Percentiles rank a stretch among this genome's conserved stretches.
These are phyloP conservation scores for Penicillium psychrosexuale DNA, from an alignment of 2,329 filamentous ascomycete species.

Conservation along the genomic window DNA sequence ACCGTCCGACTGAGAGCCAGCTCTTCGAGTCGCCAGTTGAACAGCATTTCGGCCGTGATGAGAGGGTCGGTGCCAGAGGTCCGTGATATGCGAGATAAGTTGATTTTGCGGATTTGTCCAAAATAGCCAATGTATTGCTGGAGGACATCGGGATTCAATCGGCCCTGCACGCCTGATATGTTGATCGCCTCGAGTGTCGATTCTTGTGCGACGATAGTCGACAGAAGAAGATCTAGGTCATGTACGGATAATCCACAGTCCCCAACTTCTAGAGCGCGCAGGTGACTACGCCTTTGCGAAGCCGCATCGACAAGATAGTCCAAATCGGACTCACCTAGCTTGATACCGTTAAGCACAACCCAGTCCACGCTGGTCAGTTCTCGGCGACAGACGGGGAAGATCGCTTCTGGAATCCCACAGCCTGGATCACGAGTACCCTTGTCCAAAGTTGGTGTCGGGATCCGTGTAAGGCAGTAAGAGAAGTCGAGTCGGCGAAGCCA, in stretches of 20 bases:
- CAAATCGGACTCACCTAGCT: constrained; percentile 67
- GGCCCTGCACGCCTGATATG: constrained; percentile 64
- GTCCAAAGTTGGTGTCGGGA: constrained; percentile 53
- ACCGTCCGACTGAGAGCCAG: constrained; percentile 62
- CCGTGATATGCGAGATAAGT: constrained; percentile 63
- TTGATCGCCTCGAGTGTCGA: constrained; percentile 65
- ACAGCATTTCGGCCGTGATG: constrained; percentile 63
- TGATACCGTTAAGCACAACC: constrained; percentile 66
- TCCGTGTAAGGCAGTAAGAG: constrained; percentile 57
- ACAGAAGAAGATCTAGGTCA: constrained; percentile 57
- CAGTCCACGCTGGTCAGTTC: constrained; percentile 68
- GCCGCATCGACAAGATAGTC: constrained; percentile 66
- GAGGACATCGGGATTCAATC: constrained; percentile 62
- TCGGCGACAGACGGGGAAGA: constrained; percentile 65
- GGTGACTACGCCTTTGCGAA: constrained; percentile 61
- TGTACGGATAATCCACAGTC: constrained; percentile 56
- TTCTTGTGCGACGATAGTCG: constrained; percentile 62
- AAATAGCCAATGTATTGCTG: constrained; percentile 66
- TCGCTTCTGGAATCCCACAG: constrained; percentile 66
- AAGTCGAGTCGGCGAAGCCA: constrained; percentile 64
- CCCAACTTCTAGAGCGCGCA: constrained; percentile 66
- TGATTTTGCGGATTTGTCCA: constrained; percentile 62
- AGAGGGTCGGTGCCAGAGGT: constrained; percentile 62
- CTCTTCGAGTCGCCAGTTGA: constrained; percentile 66
- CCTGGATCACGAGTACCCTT: constrained; percentile 56